Base-by-base conservation (phyloP, 2,329 filamentous ascomycete species). In the Trichoderma simmonsii region DNA sequence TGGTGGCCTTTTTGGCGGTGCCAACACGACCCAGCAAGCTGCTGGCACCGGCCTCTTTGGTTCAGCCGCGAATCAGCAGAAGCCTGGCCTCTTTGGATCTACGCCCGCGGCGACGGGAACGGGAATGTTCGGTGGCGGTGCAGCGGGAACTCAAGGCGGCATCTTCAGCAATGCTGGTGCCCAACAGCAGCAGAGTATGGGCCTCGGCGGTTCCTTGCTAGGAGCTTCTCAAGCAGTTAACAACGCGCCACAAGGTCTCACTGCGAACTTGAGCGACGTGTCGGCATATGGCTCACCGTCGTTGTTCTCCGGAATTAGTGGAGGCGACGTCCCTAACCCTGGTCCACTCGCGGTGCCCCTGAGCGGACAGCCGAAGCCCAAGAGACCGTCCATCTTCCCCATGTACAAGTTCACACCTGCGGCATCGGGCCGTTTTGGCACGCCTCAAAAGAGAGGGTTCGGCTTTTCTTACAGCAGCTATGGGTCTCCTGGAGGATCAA, bases 391-490 rank as follows among this genome's bases (percentile, higher is more conserved):
- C 11, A 92, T 95, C 57, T 83, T 97, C 69, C 94, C 94, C 3
- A 90, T 96, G 79, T 94, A 95, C 84, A 96, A 95, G 82, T 87
- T 97, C 75, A 95, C 94, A 61, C 93, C 94, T 0, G 89, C 90
- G 61, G 93, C 93, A 39, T 91, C 93, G 9, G 92, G 92, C 26
- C 92, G 94, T 62, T 91, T 95, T 71, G 88, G 91, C 34, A 97
- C 94, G 0, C 94, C 95, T 0, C 93, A 94, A 76, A 95, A 94
- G 83, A 89, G 92, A 71, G 94, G 93, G 6, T 98, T 93, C 79
- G 95, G 95, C 3, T 97, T 98, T 80, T 94, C 92, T 2, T 98
- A 98, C 82, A 97, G 94, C 75, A 94, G 91, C 3, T 97, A 97
- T 77, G 94, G 93, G 59, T 95, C 92, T 1, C 94, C 95, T 6